Evolutionary conservation across 1,139 yeast species (phyloP).

Genomic region (Magnusiomyces tetraspermus): DNA sequence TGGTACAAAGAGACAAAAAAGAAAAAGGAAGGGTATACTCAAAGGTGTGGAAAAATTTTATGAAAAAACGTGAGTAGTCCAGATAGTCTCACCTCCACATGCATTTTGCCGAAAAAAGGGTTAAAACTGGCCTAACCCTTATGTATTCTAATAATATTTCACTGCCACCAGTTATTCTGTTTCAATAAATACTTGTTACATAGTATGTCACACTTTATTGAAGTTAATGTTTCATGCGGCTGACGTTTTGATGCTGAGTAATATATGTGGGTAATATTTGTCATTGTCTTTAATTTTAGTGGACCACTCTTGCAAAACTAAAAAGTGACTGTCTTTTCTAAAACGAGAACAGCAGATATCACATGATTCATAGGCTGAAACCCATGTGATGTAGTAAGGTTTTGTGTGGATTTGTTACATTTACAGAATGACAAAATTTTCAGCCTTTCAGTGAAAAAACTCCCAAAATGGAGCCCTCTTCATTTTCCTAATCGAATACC

Average conservation of each 20-base stretch:
- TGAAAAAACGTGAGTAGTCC: neutral
- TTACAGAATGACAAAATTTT: neutral
- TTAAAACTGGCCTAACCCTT: neutral
- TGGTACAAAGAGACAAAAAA: slow-evolving; percentile 5
- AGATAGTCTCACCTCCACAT: neutral
- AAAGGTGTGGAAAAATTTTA: neutral
- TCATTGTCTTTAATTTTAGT: neutral
- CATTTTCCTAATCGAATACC: neutral
- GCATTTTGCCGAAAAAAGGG: neutral
- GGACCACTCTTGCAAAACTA: neutral
- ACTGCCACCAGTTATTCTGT: neutral
- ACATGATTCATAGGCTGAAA: neutral
- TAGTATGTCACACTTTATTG: neutral
- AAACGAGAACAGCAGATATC: neutral
- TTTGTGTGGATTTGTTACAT: neutral
- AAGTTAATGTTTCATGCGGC: too few species aligned
- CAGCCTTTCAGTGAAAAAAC: neutral
- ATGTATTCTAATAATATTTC: neutral
- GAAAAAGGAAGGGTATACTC: neutral
- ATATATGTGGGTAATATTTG: neutral
- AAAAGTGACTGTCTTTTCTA: neutral
- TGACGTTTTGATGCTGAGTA: too few species aligned
- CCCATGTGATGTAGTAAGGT: neutral
- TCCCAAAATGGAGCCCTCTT: neutral
- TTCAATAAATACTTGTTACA: neutral